These are phyloP conservation scores for Eutypella sp. DNA, from an alignment of 2,329 filamentous ascomycete species.

Conservation along the genomic window DNA sequence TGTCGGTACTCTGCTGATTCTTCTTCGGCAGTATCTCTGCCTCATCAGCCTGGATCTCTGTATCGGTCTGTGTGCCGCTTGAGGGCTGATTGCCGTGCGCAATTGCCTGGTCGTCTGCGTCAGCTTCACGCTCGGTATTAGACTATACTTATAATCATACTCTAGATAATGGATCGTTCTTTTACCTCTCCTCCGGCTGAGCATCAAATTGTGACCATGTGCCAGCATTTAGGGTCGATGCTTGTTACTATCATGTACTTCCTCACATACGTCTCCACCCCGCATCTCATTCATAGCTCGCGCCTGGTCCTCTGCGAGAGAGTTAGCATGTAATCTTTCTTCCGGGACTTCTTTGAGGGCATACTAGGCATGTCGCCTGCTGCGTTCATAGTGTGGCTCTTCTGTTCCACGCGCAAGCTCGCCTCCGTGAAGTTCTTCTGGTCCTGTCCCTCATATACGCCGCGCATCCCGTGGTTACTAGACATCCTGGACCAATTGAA, in stretches of 20 bases:
- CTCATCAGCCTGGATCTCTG: slow-evolving; percentile 23
- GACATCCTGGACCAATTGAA: slow-evolving; percentile 8
- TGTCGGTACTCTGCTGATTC: slow-evolving; percentile 16
- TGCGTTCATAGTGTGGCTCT: slow-evolving; percentile 17
- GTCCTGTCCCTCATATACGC: slow-evolving; percentile 15
- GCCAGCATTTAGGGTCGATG: slow-evolving; percentile 1
- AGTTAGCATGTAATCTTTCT: neutral
- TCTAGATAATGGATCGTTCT: slow-evolving; percentile 18
- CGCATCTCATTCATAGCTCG: slow-evolving; percentile 20
- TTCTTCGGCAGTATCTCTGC: slow-evolving; percentile 20
- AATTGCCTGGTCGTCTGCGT: slow-evolving; percentile 13
- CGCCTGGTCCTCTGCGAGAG: slow-evolving; percentile 15
- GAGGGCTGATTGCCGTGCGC: slow-evolving; percentile 23
- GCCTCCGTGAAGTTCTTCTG: slow-evolving; percentile 16
- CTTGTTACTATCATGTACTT: neutral
- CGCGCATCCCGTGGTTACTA: slow-evolving; percentile 8
- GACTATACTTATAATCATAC: slow-evolving; percentile 9
- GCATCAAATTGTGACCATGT: slow-evolving; percentile 12
- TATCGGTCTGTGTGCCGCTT: slow-evolving; percentile 19
- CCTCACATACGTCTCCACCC: slow-evolving; percentile 10
- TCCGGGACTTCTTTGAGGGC: slow-evolving; percentile 2
- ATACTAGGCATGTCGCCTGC: slow-evolving; percentile 20
- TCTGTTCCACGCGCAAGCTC: slow-evolving; percentile 14
- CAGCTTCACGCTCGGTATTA: neutral
- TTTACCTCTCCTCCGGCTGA: slow-evolving; percentile 17